Conservation (phyloP, 257 asterid species). For the Cinchona pubescens region DNA sequence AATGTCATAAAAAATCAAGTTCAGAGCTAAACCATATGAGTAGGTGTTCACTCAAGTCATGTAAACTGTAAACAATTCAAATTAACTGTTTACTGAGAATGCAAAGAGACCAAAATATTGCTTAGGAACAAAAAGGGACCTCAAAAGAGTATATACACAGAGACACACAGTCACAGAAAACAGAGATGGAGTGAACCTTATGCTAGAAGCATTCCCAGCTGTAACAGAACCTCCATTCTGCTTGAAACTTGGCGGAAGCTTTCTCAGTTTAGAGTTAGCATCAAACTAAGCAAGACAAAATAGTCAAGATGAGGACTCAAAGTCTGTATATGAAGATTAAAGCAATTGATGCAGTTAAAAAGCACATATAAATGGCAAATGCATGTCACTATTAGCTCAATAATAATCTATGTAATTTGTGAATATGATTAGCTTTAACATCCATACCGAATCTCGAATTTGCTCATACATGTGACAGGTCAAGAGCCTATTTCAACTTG, state of each 20-base stretch:
- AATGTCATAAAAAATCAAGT: not conserved
- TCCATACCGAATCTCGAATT: not conserved
- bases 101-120: not conserved
- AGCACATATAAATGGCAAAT: not conserved
- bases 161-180: conserved; percentile 14
- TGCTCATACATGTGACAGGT: not conserved
- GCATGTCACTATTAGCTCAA: not conserved
- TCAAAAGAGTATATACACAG: not conserved
- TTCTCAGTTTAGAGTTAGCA: conserved; percentile 66
- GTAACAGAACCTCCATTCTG: conserved; percentile 85
- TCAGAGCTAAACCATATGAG: not conserved
- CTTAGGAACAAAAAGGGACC: not conserved
- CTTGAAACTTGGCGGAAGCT: conserved; percentile 86
- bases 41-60: not conserved
- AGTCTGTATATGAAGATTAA: conserved; percentile 1
- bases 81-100: not conserved
- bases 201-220: conserved; percentile 94
- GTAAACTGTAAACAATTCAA: not conserved
- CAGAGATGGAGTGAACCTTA: conserved; percentile 56
- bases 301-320: not conserved
- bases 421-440: not conserved
- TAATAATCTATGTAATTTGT: not conserved
- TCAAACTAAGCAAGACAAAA: conserved; percentile 65
- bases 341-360: not conserved
- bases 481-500: not conserved